phyloP scores from a whole-genome alignment of 2,329 filamentous ascomycete genomes.

The Pleurostoma richardsiae region DNA sequence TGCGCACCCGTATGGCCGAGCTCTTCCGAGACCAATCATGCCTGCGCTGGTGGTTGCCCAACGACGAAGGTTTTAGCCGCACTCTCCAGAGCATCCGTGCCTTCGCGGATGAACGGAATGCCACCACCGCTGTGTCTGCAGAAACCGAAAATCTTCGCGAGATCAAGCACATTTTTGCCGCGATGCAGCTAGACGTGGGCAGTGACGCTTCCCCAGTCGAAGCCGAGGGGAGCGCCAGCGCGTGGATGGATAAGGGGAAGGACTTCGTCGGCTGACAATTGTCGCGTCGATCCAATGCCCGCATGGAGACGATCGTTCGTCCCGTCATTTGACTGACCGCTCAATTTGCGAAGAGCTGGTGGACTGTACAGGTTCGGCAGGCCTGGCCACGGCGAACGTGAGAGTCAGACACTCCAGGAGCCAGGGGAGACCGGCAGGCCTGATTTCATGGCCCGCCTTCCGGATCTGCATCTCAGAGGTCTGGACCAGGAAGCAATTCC shows the following conservation, averaged over 20 bases:
- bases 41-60: conserved; percentile 83
- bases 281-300: too few species aligned
- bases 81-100: conserved; percentile 72
- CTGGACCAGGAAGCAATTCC: too few species aligned
- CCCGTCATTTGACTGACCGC: too few species aligned
- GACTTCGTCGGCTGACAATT: background rate
- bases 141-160: conserved; percentile 65
- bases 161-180: conserved; percentile 68
- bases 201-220: background rate
- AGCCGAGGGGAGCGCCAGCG: background rate
- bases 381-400: too few species aligned
- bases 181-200: conserved; percentile 41
- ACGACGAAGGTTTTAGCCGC: conserved; percentile 69
- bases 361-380: too few species aligned
- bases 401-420: too few species aligned
- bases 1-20: conserved; percentile 70
- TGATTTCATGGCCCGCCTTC: too few species aligned
- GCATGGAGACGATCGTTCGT: too few species aligned
- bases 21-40: conserved; percentile 69
- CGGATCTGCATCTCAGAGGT: too few species aligned
- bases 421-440: too few species aligned
- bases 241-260: background rate
- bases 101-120: conserved; percentile 74
- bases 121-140: conserved; percentile 49
- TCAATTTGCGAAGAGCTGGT: too few species aligned